These are phyloP conservation scores for Hemisphaericaspora subhashii DNA, from an alignment of 1,139 yeast genomes.

Conservation along the genomic window DNA sequence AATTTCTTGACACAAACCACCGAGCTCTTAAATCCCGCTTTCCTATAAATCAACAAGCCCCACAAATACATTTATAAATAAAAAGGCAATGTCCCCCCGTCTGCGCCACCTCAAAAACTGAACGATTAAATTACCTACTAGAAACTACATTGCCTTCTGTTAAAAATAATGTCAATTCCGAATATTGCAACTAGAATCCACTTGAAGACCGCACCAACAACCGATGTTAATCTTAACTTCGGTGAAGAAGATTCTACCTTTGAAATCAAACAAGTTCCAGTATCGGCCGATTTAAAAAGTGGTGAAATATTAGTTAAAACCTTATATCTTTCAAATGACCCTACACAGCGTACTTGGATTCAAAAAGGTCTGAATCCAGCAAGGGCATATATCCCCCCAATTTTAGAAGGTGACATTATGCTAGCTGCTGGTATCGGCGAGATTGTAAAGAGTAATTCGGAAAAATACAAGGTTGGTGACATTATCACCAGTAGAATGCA, in stretches of 20 bases:
- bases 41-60: too few relatives aligned
- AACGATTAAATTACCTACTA: too few relatives aligned
- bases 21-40: too few relatives aligned
- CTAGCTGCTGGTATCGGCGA: constrained; percentile 52
- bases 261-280: constrained; percentile 16
- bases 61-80: too few relatives aligned
- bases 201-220: constrained; percentile 19
- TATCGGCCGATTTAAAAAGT: constrained; percentile 26
- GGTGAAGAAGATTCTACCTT: constrained; percentile 23
- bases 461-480: constrained; percentile 44
- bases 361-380: constrained; percentile 38
- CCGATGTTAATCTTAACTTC: constrained; percentile 18
- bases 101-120: too few relatives aligned
- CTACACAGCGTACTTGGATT: constrained; percentile 67
- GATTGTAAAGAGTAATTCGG: constrained; percentile 45
- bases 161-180: constrained; percentile 12
- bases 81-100: too few relatives aligned
- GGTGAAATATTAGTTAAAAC: constrained; percentile 50
- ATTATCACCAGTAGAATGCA: constrained; percentile 27
- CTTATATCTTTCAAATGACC: constrained; percentile 60
- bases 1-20: too few relatives aligned
- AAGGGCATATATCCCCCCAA: constrained; percentile 49
- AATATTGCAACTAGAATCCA: constrained; percentile 13
- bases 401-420: constrained; percentile 48
- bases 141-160: not conserved